phyloP scores from a whole-genome alignment of 805 yeast genomes.

The Zygotorulaspora florentina region DNA sequence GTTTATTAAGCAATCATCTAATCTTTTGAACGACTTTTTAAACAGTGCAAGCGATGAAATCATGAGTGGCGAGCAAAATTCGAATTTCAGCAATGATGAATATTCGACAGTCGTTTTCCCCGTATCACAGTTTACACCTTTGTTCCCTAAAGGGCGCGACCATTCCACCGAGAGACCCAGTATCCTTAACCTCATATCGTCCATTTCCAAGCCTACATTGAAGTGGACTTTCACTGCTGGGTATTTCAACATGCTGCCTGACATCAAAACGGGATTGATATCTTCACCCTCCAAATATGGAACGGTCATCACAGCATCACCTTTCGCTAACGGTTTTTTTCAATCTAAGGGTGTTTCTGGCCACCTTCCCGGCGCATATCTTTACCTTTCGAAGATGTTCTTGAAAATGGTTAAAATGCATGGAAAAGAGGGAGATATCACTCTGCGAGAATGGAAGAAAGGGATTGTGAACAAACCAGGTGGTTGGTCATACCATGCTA shows the following conservation, averaged over 20 bases:
- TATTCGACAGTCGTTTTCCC: constrained; percentile 76
- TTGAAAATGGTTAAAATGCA: constrained; percentile 45
- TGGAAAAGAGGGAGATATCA: constrained; percentile 44
- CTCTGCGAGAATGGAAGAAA: constrained; percentile 76
- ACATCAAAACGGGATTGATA: constrained; percentile 56
- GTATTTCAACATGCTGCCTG: constrained; percentile 85
- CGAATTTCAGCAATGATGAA: constrained; percentile 13
- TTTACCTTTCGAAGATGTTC: constrained; percentile 68
- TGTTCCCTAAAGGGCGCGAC: constrained; percentile 49
- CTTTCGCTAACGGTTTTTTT: constrained; percentile 91
- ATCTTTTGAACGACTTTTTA: constrained; percentile 54
- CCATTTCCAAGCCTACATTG: constrained; percentile 47
- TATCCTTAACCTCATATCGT: constrained; percentile 55
- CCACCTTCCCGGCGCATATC: constrained; percentile 81
- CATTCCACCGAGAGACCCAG: constrained; percentile 80
- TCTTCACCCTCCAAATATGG: constrained; percentile 44
- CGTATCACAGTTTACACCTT: constrained; percentile 84
- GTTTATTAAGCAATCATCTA: constrained; percentile 55
- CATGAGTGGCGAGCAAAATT: not conserved
- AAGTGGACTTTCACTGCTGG: constrained; percentile 94
- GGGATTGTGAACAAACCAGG: constrained; percentile 75
- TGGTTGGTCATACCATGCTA: constrained; percentile 99
- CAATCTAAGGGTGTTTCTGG: constrained; percentile 77
- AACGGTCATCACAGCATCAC: constrained; percentile 82
- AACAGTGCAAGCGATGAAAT: constrained; percentile 18